Base-by-base conservation (phyloP, 768 basidiomycete genomes). In the Leccinum disarticulatum region DNA sequence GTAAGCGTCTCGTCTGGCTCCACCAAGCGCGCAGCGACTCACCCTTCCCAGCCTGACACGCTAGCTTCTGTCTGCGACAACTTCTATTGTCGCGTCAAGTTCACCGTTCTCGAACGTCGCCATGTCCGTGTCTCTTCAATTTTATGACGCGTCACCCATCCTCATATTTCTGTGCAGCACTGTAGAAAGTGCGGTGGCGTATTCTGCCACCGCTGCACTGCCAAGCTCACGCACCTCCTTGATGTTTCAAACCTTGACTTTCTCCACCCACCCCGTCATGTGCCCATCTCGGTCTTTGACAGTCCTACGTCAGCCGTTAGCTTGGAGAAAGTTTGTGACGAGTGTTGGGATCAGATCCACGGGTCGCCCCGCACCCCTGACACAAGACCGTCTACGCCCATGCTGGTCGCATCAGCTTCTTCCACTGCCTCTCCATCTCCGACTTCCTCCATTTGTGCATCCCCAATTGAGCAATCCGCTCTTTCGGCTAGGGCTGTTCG, bases 141-240 rank as follows among this genome's bases (percentile, higher is more conserved):
- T 61, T 51, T 35, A n/a, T 57, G 56, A 38, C 46, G 43, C 43
- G 43, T 31, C 52, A 8, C 17, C 52, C 30, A 22, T 59, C 50
- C 66, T 73, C 62, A 66, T 66, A 57, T 67, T 58, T 61, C 56
- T 53, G 61, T 56, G 43, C 68, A 89, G 87, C 91, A 93, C 61
- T 93, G 91, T 73, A 83, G 91, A 71, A 92, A 91, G 70, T 92
- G 91, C 64, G 91, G 91, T 53, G 89, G 88, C 62, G 76, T 92
- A 31, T 91, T 86, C 70, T 93, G 91, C 74, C 71, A 72, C 52
- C 72, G 80, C 6, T 92, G 91, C 70, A 81, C 85, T 1, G 75
- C 81, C 6, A 81, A 81, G 56, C 68, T 77, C 6, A 90, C 87
- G 0, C 76, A 81, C 13, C 83, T 92, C 4, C 81, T 92, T 56